Evolutionary conservation across 257 asterid species (phyloP), one percentile per base, ranked within the genome.

Genomic region (Asclepias syriaca): DNA sequence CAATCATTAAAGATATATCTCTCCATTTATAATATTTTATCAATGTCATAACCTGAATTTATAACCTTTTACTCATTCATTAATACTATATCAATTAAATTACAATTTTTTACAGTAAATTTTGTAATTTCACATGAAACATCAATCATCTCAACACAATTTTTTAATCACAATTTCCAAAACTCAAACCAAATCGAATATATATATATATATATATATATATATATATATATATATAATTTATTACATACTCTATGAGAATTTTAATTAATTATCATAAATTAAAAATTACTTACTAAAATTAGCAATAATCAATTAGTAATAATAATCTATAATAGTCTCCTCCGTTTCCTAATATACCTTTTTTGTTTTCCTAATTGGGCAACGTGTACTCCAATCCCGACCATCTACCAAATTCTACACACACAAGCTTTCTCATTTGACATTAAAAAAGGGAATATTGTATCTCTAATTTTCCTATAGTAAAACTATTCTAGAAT

Each of bases 401-500:
- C 16, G 16, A 48, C 18, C 29, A 7, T 43, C 9, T 61, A 5
- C 45, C 39, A 58, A 37, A 8, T 27, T 68, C 57, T 24, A 0
- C 19, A 0, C 19, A 8, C 2, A 13, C 68, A 74, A 45, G 58
- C 4, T 55, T 56, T 45, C 50, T 22, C 24, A 45, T 43, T 43
- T 43, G 48, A 43, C 10, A 34, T 34, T 34, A 2, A 34, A 34
- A 4, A 34, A 34, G 39, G 39, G 39, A 24, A 24, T 24, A 24
- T 24, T 24, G 27, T 24, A 24, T 24, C 27, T 24, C 27, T 24
- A 24, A 24, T 24, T 24, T 24, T 24, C 27, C 27, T 24, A 24
- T 24, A 24, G 2, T 43, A 43, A 43, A 72, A 68, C 29, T 37
- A 6, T 61, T 58, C 61, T 65, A 57, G 66, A 7, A 69, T 80